Evolutionary conservation across 352 stramenopile genomes (phyloP), one percentile per base, ranked within the genome.

Genomic region (Phytophthora brassicae): DNA sequence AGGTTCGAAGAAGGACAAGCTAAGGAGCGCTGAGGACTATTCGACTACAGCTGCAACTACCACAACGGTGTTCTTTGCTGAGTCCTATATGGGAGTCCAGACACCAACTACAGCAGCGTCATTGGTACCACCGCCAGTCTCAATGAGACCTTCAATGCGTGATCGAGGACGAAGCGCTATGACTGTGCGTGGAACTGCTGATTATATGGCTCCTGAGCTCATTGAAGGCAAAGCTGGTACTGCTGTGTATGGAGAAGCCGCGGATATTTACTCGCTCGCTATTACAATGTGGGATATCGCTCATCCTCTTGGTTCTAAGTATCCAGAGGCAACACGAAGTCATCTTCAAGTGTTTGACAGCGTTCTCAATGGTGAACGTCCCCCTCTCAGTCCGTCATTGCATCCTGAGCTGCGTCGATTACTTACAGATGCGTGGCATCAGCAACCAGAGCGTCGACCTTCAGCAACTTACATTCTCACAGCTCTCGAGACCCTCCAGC

Each of bases 191-290:
- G 80, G 84, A n/a, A 91, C 79, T 5, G 76, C 73, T 19, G 84
- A 94, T 45, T 94, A 92, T 66, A 94, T 94, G 84, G 82, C 84
- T 3, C 84, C 82, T 12, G 84, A 94, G 65, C 26, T 94, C 23
- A 94, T 94, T 29, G 66, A 86, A 7, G 79, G 84, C 58, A 89
- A 86, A 41, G 79, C 77, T 6, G 81, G 82, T n/a, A 77, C 67
- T 6, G 80, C 84, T 11, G 63, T 81, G 12, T 92, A 94, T 53
- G 79, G 79, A 0, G 79, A 94, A 39, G 80, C 79, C 0, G 83
- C 83, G 0, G 85, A 92, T 48, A 72, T 94, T 16, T 92, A 89
- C 38, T 80, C 67, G 12, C 68, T 94, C 2, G 78, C 77, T 13
- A 89, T 94, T 50, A 94, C 84, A 17, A 62, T 94, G 29, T 94